phyloP scores from a whole-genome alignment of 495 filamentous ascomycete genomes.

The Hyaloscypha finlandica region DNA sequence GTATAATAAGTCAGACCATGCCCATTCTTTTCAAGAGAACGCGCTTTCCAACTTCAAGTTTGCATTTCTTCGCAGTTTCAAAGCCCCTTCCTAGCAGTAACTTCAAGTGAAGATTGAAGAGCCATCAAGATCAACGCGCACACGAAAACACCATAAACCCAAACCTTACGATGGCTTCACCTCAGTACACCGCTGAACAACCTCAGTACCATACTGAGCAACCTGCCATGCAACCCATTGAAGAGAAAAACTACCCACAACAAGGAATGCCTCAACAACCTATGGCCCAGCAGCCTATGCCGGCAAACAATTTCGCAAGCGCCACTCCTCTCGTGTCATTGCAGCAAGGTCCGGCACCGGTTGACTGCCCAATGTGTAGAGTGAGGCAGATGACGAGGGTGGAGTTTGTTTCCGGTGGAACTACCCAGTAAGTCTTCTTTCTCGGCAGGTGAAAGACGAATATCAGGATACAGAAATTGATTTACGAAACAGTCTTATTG shows the following conservation, averaged over 20 bases:
- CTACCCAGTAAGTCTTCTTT: slow-evolving; percentile 23
- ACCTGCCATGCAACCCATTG: neutral
- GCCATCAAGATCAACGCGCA: neutral
- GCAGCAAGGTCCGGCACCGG: neutral
- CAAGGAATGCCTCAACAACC: neutral
- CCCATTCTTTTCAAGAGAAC: neutral
- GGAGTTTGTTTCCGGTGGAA: slow-evolving; percentile 16
- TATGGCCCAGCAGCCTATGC: neutral
- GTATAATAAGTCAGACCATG: neutral
- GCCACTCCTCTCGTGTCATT: slow-evolving; percentile 4
- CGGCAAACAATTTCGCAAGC: neutral
- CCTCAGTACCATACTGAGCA: neutral
- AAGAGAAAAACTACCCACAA: neutral
- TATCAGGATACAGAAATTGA: neutral
- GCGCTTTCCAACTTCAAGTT: too few species aligned
- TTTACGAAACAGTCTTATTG: slow-evolving; percentile 46
- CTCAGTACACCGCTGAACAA: neutral
- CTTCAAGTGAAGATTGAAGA: neutral
- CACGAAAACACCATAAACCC: neutral
- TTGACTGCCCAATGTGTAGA: slow-evolving; percentile 20
- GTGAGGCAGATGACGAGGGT: slow-evolving; percentile 19
- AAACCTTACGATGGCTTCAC: neutral
- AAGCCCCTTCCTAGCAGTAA: neutral
- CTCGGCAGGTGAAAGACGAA: neutral
- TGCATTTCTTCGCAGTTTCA: too few species aligned